Evolutionary conservation across 306 rosid genomes (phyloP).

Genomic region (Purshia tridentata): DNA sequence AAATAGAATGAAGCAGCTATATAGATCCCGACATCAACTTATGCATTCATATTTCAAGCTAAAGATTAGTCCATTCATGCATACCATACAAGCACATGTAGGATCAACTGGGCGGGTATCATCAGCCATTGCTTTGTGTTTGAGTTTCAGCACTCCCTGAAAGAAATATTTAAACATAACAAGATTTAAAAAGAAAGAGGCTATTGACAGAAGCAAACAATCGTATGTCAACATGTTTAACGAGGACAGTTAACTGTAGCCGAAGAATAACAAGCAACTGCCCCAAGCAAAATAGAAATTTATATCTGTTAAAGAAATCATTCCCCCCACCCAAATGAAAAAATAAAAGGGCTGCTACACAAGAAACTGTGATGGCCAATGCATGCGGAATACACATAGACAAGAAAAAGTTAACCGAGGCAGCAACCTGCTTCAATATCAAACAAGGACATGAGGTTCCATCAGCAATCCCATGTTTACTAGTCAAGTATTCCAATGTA

Average conservation of each 20-base stretch:
- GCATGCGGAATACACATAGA: too few relatives aligned
- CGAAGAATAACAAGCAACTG: not conserved
- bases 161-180: slow-evolving; percentile 15
- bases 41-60: slow-evolving; percentile 13
- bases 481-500: too few relatives aligned
- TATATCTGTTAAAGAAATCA: not conserved
- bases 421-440: too few relatives aligned
- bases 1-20: slow-evolving; percentile 29
- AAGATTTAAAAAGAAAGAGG: not conserved
- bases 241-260: not conserved
- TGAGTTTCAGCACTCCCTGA: slow-evolving; percentile 89
- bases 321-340: not conserved
- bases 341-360: not conserved
- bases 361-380: too few relatives aligned
- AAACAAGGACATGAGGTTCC: too few relatives aligned
- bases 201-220: not conserved
- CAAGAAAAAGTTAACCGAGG: too few relatives aligned
- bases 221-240: not conserved
- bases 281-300: not conserved
- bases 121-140: slow-evolving; percentile 78
- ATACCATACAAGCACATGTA: slow-evolving; percentile 85
- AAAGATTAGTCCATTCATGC: slow-evolving; percentile 23
- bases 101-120: slow-evolving; percentile 95
- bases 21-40: slow-evolving; percentile 8
- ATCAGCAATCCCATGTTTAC: too few relatives aligned